phyloP scores from a whole-genome alignment of 306 rosid genomes.

The Inga oerstediana region DNA sequence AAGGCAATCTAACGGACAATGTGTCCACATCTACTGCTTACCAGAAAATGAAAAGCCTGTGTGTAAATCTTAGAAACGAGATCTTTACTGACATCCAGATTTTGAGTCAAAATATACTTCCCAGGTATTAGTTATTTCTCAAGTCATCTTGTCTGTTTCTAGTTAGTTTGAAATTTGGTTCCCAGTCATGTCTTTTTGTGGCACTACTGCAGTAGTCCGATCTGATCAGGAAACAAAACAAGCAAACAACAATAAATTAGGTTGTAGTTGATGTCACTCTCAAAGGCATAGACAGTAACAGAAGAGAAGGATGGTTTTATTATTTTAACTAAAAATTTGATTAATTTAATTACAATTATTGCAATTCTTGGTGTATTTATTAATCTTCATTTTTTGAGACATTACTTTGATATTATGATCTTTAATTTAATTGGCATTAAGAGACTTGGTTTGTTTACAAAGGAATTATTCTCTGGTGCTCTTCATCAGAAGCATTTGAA shows the following conservation, averaged over 20 bases:
- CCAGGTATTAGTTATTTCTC: slow-evolving; percentile 64
- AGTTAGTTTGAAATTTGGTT: slow-evolving; percentile 9
- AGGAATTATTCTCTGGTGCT: slow-evolving; percentile 9
- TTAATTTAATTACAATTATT: neutral
- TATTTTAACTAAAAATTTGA: neutral
- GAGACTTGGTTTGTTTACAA: slow-evolving; percentile 15
- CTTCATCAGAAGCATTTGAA: slow-evolving; percentile 25
- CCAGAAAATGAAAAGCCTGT: slow-evolving; percentile 84
- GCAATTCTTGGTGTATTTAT: neutral
- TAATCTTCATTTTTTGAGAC: neutral
- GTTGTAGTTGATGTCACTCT: slow-evolving; percentile 4
- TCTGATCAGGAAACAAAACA: slow-evolving; percentile 5
- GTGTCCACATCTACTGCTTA: slow-evolving; percentile 68
- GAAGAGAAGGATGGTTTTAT: neutral
- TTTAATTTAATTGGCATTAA: neutral
- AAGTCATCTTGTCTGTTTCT: slow-evolving; percentile 11
- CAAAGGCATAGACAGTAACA: neutral
- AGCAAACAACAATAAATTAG: neutral
- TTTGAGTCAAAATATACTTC: slow-evolving; percentile 90
- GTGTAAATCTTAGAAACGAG: slow-evolving; percentile 76
- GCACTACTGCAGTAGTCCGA: neutral
- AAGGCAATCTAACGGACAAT: slow-evolving; percentile 66
- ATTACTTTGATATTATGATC: slow-evolving; percentile 6
- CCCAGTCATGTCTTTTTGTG: slow-evolving; percentile 8
- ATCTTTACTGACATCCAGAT: slow-evolving; percentile 83